A percentile compares a stretch with the other conserved stretches of the same genome.
Evolutionary conservation across 495 filamentous ascomycete species (phyloP).

Genomic region (Terfezia boudieri): DNA sequence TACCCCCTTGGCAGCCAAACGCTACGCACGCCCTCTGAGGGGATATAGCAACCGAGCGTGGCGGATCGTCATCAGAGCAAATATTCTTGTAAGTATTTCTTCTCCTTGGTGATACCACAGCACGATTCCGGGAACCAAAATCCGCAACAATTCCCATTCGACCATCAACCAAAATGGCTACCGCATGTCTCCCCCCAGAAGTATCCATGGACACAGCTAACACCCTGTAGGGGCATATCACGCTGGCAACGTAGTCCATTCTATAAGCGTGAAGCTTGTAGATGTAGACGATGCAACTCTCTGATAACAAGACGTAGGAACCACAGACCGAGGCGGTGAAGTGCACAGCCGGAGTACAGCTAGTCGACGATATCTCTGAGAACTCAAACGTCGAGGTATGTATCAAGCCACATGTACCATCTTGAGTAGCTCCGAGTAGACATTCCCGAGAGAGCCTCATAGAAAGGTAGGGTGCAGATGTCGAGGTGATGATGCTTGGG

Average conservation of each 20-base stretch:
- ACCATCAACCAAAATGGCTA: constrained; percentile 40
- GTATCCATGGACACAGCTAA: constrained; percentile 45
- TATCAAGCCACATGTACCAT: constrained; percentile 23
- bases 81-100: constrained; percentile 30
- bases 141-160: constrained; percentile 44
- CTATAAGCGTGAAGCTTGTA: constrained; percentile 27
- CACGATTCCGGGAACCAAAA: constrained; percentile 17
- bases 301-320: constrained; percentile 33
- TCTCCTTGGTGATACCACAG: neutral
- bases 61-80: constrained; percentile 42
- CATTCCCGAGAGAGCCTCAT: constrained; percentile 39
- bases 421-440: constrained; percentile 29
- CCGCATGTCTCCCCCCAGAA: constrained; percentile 29
- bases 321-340: constrained; percentile 27
- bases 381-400: constrained; percentile 18
- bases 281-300: constrained; percentile 37
- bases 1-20: constrained; percentile 43
- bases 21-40: constrained; percentile 46
- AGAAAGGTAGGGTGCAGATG: constrained; percentile 24
- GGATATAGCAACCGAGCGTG: constrained; percentile 44
- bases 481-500: constrained; percentile 20
- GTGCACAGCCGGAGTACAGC: constrained; percentile 1
- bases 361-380: constrained; percentile 7
- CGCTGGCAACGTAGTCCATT: constrained; percentile 9
- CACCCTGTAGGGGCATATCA: constrained; percentile 37